Evolutionary conservation across 805 yeast species (phyloP).

Genomic region (Zygosaccharomyces lentus): DNA sequence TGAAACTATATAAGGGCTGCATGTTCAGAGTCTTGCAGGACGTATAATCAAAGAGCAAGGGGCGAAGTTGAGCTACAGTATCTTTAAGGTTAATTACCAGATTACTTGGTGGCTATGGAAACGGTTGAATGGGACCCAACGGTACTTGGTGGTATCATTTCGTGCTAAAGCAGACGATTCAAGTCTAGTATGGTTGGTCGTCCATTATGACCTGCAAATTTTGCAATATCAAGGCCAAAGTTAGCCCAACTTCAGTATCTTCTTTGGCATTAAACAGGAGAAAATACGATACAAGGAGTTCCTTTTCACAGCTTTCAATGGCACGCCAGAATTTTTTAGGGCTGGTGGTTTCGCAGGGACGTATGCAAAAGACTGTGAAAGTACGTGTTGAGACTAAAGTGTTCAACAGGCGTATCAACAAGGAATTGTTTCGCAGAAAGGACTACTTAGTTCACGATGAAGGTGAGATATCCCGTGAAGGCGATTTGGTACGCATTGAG

Average conservation of each 20-base stretch:
- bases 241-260: neutral
- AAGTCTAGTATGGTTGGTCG: neutral
- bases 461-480: constrained; percentile 85
- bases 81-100: neutral
- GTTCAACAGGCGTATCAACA: constrained; percentile 67
- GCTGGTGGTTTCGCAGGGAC: constrained; percentile 91
- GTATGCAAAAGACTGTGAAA: constrained; percentile 92
- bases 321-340: constrained; percentile 90
- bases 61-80: neutral
- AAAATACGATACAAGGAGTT: neutral
- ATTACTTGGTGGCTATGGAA: no score
- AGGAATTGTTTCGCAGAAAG: constrained; percentile 70
- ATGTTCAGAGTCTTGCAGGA: neutral
- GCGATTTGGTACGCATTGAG: constrained; percentile 92
- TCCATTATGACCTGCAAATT: constrained; percentile 5
- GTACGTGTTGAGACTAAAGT: constrained; percentile 79
- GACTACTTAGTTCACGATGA: constrained; percentile 93
- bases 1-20: neutral
- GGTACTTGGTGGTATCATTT: neutral
- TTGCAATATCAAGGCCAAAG: constrained; percentile 1
- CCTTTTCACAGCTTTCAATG: constrained; percentile 40
- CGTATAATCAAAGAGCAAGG: neutral
- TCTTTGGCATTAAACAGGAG: neutral
- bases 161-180: neutral
- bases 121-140: neutral